phyloP scores from a whole-genome alignment of 768 basidiomycete species.

The Crepidotus variabilis region DNA sequence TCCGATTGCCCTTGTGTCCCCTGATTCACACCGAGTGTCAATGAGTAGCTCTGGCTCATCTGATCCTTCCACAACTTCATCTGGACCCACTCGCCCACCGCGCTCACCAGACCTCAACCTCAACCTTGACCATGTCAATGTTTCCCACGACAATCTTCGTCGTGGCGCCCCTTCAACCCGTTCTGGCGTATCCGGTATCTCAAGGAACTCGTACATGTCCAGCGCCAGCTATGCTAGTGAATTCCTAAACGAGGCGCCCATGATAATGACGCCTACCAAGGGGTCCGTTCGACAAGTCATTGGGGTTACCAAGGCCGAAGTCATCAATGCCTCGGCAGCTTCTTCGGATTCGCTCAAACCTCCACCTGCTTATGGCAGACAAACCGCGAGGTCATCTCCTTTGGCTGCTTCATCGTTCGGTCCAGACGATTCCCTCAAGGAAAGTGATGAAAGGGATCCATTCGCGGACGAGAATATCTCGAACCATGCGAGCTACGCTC shows the following conservation, averaged over 20 bases:
- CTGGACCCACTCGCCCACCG: conserved; percentile 49
- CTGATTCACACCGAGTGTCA: conserved; percentile 40
- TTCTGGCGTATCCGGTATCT: conserved; percentile 51
- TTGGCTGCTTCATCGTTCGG: conserved; percentile 70
- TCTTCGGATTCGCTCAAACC: conserved; percentile 37
- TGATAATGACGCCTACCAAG: conserved; percentile 72
- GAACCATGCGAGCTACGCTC: conserved; percentile 26
- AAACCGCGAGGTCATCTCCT: conserved; percentile 52
- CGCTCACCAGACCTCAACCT: conserved; percentile 61
- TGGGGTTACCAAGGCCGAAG: conserved; percentile 76
- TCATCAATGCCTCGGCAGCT: conserved; percentile 53
- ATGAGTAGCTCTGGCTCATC: conserved; percentile 24
- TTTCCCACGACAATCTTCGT: conserved; percentile 50
- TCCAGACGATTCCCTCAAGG: conserved; percentile 57
- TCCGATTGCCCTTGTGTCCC: conserved; percentile 76
- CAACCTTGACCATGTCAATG: conserved; percentile 59
- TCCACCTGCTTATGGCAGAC: conserved; percentile 36
- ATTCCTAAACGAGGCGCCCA: conserved; percentile 75
- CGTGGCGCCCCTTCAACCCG: conserved; percentile 44
- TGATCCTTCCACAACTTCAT: conserved; percentile 31
- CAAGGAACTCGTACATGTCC: conserved; percentile 70
- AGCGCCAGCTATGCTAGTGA: conserved; percentile 75
- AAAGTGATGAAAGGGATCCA: conserved; percentile 58
- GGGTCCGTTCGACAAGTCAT: conserved; percentile 67
- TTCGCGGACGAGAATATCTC: conserved; percentile 61